These are phyloP conservation scores for Artemisia annua DNA, from an alignment of 129 eudicot species.

Conservation along the genomic window DNA sequence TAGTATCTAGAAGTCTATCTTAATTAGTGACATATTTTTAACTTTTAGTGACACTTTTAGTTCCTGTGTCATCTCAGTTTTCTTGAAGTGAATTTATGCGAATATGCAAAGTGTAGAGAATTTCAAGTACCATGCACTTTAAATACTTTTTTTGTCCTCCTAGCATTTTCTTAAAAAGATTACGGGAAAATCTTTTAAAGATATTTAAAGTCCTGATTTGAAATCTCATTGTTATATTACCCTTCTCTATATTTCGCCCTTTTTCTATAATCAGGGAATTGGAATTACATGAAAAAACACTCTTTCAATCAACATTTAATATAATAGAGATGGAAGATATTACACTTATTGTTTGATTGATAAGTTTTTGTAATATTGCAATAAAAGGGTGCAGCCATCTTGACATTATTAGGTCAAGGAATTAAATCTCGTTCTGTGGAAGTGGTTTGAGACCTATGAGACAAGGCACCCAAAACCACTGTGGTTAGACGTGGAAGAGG, in stretches of 20 bases:
- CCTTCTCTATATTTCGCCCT: background rate
- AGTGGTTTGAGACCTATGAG: slow-evolving; percentile 30
- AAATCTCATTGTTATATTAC: background rate
- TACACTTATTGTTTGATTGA: slow-evolving; percentile 21
- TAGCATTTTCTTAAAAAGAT: no score
- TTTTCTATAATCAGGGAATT: background rate
- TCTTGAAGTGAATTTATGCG: no score
- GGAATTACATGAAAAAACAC: slow-evolving; percentile 2
- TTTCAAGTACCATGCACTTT: no score
- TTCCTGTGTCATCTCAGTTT: no score
- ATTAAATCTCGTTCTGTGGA: slow-evolving; percentile 30
- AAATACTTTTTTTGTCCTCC: no score
- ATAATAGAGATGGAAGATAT: slow-evolving; percentile 22
- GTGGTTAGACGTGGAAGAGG: slow-evolving; percentile 15
- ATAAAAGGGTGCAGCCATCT: slow-evolving; percentile 13
- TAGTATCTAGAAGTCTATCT: no score
- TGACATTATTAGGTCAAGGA: slow-evolving; percentile 9
- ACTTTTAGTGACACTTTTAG: no score
- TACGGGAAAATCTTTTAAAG: background rate
- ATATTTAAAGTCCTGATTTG: background rate
- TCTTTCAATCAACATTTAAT: slow-evolving; percentile 16
- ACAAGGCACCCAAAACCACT: slow-evolving; percentile 30
- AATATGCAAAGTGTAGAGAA: no score
- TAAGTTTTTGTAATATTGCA: slow-evolving; percentile 26
- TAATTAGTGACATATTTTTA: no score